These are phyloP conservation scores for Penicillium ucsense DNA, from an alignment of 495 filamentous ascomycete species.

Conservation along the genomic window DNA sequence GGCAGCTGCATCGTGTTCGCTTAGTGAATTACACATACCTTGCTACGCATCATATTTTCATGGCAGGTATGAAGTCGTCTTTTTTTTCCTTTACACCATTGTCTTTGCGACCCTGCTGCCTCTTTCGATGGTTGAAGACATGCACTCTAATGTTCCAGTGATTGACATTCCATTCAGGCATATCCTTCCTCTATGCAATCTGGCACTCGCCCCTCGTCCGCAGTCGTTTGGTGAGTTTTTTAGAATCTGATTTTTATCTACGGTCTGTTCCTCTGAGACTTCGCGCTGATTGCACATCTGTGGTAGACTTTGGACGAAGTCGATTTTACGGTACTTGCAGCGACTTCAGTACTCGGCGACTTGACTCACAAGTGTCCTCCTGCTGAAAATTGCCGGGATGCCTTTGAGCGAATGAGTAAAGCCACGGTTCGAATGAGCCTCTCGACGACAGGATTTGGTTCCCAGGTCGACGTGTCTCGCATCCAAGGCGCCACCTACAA, in stretches of 20 bases:
- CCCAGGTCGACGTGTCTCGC: slow-evolving; percentile 30
- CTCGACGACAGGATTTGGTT: slow-evolving; percentile 71
- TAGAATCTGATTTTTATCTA: neutral
- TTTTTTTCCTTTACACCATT: neutral
- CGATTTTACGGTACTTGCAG: slow-evolving; percentile 91
- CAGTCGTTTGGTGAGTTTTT: slow-evolving; percentile 60
- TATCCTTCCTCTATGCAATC: slow-evolving; percentile 92
- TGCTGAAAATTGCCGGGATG: slow-evolving; percentile 79
- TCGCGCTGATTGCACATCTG: neutral
- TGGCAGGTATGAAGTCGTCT: slow-evolving; percentile 59
- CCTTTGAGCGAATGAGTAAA: slow-evolving; percentile 91
- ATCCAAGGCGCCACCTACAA: slow-evolving; percentile 10
- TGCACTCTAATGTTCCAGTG: neutral
- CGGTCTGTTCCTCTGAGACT: too few species aligned
- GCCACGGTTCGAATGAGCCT: slow-evolving; percentile 89
- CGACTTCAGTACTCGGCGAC: slow-evolving; percentile 75
- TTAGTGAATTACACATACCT: slow-evolving; percentile 94
- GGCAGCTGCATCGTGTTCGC: slow-evolving; percentile 77
- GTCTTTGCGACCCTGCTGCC: too few species aligned
- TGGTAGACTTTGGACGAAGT: slow-evolving; percentile 81
- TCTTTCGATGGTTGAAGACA: neutral
- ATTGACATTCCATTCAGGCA: slow-evolving; percentile 39
- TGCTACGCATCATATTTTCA: slow-evolving; percentile 95
- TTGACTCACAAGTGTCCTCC: slow-evolving; percentile 71
- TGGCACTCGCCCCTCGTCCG: slow-evolving; percentile 90